These are phyloP conservation scores for Nevesoporus exiguus DNA, from an alignment of 768 basidiomycete species.

Conservation along the genomic window DNA sequence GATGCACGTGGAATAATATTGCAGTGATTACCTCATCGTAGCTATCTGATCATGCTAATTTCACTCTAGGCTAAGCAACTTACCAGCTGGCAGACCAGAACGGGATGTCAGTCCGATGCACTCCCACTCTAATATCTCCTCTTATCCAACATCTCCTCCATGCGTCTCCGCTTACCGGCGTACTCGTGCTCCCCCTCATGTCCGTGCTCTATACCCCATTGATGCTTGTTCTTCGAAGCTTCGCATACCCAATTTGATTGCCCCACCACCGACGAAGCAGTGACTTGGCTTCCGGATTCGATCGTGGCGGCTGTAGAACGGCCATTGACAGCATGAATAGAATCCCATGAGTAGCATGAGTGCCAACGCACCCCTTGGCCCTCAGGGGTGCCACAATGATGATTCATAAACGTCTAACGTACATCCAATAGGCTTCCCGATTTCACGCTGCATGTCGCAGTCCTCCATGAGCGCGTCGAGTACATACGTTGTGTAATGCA, in stretches of 20 bases:
- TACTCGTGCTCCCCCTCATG: conserved; percentile 9
- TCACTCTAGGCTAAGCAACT: conserved; percentile 2
- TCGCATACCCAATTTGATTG: conserved; percentile 1
- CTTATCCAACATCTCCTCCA: neutral
- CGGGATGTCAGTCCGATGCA: neutral
- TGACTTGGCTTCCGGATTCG: conserved; percentile 1
- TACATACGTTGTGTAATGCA: conserved; percentile 12
- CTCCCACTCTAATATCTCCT: neutral
- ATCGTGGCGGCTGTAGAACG: conserved; percentile 17
- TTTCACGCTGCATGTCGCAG: neutral
- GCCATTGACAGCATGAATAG: conserved; percentile 6
- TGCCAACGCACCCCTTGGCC: neutral
- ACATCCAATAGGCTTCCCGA: conserved; percentile 2
- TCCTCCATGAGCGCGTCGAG: neutral
- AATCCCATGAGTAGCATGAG: neutral
- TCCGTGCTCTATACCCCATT: conserved; percentile 10
- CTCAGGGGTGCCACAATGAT: neutral
- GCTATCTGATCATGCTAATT: conserved; percentile 22
- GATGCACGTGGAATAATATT: conserved; percentile 21
- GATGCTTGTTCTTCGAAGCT: conserved; percentile 5
- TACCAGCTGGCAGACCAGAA: conserved; percentile 15
- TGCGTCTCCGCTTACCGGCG: neutral
- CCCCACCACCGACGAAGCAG: neutral
- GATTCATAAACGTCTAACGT: neutral
- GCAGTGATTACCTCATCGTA: conserved; percentile 29